Base-by-base conservation (phyloP, 768 basidiomycete species). In the Phylloporus arenicola region DNA sequence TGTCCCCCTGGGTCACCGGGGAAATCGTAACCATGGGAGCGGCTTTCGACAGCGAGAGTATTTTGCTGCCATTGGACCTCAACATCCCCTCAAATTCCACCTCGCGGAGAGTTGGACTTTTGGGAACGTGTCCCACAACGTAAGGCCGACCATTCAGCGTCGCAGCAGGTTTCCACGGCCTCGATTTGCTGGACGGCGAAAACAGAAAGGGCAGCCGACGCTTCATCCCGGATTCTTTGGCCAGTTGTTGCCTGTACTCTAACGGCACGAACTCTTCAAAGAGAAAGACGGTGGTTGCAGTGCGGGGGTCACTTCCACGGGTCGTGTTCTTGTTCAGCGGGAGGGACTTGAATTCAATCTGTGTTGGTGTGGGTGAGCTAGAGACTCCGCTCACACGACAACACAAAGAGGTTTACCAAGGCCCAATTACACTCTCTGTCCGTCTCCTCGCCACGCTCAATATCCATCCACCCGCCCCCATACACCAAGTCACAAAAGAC, bases 231-330 rank as follows among this genome's bases (percentile, higher is more conserved):
- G 78, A 74, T 14, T 76, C 72, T 6, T 81, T 68, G 5, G 70
- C 80, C 6, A 94, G 76, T 57, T 89, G 84, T 40, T 88, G 82
- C 4, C 88, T 76, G 60, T 92, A 92, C 63, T 92, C 93, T 34
- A 80, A 70, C 0, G 94, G 95, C 3, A 99, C 92, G 48, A 91
- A 88, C 67, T 98, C 96, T 68, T 99, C 93, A 56, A 92, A 94
- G 6, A 97, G 70, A 46, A 96, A 78, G 43, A 91, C 79, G 0
- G 83, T 78, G 0, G 81, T 75, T 1, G 82, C 72, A 1, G 80
- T 85, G n/a, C 92, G 78, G 0, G 89, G 89, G 62, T 93, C 89
- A 2, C 59, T 54, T 5, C 62, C 61, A 3, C 44, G 52, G 35
- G 59, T 1, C 13, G 52, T n/a, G 5, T 24, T 37, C 41, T 57